Evolutionary conservation across 371 early-diverging fungal species (phyloP).

Genomic region (Dichotomocladium elegans): DNA sequence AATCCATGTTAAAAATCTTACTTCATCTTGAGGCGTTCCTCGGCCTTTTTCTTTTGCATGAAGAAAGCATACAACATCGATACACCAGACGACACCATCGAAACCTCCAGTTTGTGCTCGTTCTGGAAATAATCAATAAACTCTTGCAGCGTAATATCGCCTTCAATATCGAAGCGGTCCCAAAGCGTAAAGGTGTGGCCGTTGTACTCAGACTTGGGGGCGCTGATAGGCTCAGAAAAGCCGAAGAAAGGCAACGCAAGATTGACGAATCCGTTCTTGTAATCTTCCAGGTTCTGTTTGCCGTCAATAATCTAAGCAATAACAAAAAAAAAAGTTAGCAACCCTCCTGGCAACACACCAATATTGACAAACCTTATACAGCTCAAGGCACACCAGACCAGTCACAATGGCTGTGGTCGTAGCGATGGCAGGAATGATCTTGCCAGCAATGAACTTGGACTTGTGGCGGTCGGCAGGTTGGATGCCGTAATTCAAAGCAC

Average conservation of each 20-base stretch:
- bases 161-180: slow-evolving; percentile 93
- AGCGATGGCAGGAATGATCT: slow-evolving; percentile 99
- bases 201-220: slow-evolving; percentile 81
- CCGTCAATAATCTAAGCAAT: slow-evolving; percentile 58
- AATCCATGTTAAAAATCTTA: slow-evolving; percentile 11
- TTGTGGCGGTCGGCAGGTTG: slow-evolving; percentile 89
- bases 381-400: slow-evolving; percentile 97
- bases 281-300: slow-evolving; percentile 85
- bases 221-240: slow-evolving; percentile 97
- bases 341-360: too few species aligned
- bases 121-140: slow-evolving; percentile 85
- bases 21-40: slow-evolving; percentile 74
- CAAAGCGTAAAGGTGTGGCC: slow-evolving; percentile 91
- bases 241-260: slow-evolving; percentile 99
- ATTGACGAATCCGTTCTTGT: slow-evolving; percentile 99
- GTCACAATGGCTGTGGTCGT: slow-evolving; percentile 99
- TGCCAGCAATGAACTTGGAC: slow-evolving; percentile 99
- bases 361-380: slow-evolving; percentile 78
- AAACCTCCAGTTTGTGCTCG: slow-evolving; percentile 85
- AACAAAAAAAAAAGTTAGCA: neutral
- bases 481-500: slow-evolving; percentile 97
- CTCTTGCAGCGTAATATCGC: slow-evolving; percentile 86
- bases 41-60: slow-evolving; percentile 81
- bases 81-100: slow-evolving; percentile 93
- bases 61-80: slow-evolving; percentile 94